Percentiles rank a stretch among this genome's conserved stretches.
Evolutionary conservation across 352 stramenopile genomes (phyloP).

Genomic region (Globisporangium ultimum): DNA sequence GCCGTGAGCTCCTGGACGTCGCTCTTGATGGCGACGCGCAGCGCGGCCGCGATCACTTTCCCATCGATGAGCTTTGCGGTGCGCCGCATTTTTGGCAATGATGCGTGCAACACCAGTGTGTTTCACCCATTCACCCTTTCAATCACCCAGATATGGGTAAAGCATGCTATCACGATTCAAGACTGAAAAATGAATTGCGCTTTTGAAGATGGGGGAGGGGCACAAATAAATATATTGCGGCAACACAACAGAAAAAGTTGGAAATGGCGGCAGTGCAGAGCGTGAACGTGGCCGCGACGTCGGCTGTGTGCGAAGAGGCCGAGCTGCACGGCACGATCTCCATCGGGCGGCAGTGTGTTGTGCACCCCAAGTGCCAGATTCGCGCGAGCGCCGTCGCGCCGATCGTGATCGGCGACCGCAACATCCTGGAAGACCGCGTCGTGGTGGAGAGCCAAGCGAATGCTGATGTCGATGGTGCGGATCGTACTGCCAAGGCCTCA

Average conservation of each 20-base stretch:
- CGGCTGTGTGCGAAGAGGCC: slow-evolving; percentile 32
- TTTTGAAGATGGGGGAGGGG: slow-evolving; percentile 1
- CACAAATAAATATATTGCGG: background rate
- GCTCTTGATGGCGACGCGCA: slow-evolving; percentile 54
- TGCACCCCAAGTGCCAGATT: slow-evolving; percentile 48
- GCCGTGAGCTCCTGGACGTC: slow-evolving; percentile 53
- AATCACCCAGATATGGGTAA: background rate
- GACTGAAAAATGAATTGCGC: background rate
- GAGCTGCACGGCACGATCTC: slow-evolving; percentile 36
- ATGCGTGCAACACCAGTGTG: background rate
- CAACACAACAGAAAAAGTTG: background rate
- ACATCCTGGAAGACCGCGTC: slow-evolving; percentile 67
- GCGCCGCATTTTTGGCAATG: background rate
- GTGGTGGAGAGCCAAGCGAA: slow-evolving; percentile 25
- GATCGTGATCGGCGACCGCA: slow-evolving; percentile 63
- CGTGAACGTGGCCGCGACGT: background rate
- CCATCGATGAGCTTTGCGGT: slow-evolving; percentile 63
- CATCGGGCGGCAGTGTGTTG: slow-evolving; percentile 35
- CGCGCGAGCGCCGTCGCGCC: slow-evolving; percentile 21
- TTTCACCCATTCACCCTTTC: background rate
- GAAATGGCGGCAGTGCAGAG: background rate
- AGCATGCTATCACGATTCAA: background rate
- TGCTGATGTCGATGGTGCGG: background rate
- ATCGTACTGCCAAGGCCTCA: background rate
- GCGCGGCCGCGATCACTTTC: slow-evolving; percentile 61